Conservation (phyloP, 441 rosid species). For the Adansonia rubrostipa region DNA sequence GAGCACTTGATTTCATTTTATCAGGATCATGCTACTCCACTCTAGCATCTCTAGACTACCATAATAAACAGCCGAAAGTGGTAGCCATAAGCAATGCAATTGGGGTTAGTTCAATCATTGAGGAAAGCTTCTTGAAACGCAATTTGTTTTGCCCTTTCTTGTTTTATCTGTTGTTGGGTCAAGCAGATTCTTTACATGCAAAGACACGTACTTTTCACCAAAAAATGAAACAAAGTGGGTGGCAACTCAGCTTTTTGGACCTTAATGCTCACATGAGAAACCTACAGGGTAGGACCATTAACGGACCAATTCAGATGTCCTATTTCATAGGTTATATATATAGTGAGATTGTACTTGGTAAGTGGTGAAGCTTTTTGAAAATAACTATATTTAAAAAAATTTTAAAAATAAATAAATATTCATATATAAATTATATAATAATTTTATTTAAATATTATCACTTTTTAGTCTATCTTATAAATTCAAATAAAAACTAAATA, state of each 20-base stretch:
- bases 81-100: not conserved
- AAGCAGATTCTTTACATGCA: not conserved
- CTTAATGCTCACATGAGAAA: slow-evolving; percentile 19
- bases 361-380: too few species aligned
- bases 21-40: not conserved
- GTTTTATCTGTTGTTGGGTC: not conserved
- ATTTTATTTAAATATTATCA: too few species aligned
- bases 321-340: not conserved
- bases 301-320: slow-evolving; percentile 16
- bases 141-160: not conserved
- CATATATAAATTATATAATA: too few species aligned
- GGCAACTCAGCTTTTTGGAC: slow-evolving; percentile 10
- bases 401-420: too few species aligned
- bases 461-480: too few species aligned
- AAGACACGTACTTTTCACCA: slow-evolving; percentile 12
- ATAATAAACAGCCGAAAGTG: not conserved
- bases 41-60: not conserved
- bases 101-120: not conserved
- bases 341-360: not conserved
- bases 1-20: too few species aligned
- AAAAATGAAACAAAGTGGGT: not conserved
- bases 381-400: too few species aligned
- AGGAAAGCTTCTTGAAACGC: not conserved
- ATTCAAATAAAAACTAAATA: too few species aligned
- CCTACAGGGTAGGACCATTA: not conserved